phyloP scores from a whole-genome alignment of 441 rosid species.

The Gossypium schwendimanii region DNA sequence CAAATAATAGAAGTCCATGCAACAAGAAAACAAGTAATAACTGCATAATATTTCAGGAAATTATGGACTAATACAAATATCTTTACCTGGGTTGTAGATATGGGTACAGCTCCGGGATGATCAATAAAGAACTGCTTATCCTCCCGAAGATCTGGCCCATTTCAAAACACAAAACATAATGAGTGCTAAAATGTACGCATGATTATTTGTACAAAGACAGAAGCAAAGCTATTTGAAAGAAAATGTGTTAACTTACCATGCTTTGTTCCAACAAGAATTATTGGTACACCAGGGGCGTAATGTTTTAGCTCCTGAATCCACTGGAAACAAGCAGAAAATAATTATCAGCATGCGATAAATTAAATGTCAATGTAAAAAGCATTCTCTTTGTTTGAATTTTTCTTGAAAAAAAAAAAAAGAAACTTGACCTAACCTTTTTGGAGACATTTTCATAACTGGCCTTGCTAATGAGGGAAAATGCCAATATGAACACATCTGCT shows the following conservation, averaged over 20 bases:
- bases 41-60: not conserved
- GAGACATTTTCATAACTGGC: constrained; percentile 66
- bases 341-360: constrained; percentile 4
- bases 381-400: constrained; percentile 25
- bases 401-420: not conserved
- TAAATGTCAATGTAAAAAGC: not conserved
- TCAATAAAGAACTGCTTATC: constrained; percentile 64
- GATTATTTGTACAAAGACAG: not conserved
- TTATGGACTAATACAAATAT: not conserved
- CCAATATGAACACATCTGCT: constrained; percentile 58
- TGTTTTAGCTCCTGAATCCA: constrained; percentile 61
- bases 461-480: constrained; percentile 61
- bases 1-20: not conserved
- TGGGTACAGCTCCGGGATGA: constrained; percentile 77
- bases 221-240: not conserved
- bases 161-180: constrained; percentile 8
- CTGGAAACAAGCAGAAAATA: constrained; percentile 23
- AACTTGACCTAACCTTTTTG: constrained; percentile 37
- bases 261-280: constrained; percentile 64
- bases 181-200: not conserved
- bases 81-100: constrained; percentile 52
- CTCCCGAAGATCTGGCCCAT: constrained; percentile 65
- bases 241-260: constrained; percentile 30
- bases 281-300: constrained; percentile 61
- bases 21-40: not conserved